Conservation (phyloP, 768 basidiomycete genomes). For the Lenzites betulinus region DNA sequence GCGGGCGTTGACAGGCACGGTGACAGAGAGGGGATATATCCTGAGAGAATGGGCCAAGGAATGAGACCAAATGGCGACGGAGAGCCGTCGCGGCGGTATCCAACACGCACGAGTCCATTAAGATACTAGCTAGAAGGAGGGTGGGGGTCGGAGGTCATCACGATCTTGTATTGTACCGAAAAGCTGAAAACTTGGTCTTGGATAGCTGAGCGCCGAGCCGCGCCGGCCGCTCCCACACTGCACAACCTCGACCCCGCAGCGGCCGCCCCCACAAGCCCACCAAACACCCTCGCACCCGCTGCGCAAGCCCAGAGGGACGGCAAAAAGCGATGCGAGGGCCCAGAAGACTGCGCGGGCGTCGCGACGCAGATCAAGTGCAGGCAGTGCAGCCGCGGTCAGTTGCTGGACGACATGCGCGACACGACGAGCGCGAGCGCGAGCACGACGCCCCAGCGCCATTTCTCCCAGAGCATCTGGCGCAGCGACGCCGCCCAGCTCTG, state of each 20-base stretch:
- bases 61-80: neutral
- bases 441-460: slow-evolving; percentile 82
- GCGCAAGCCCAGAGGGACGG: neutral
- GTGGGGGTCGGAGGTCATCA: neutral
- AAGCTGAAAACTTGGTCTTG: too few relatives aligned
- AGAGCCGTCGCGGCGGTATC: neutral
- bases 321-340: too few relatives aligned
- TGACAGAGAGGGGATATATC: neutral
- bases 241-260: neutral
- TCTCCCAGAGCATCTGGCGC: slow-evolving; percentile 74
- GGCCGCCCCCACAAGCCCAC: neutral
- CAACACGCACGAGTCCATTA: slow-evolving; percentile 1
- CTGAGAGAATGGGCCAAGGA: neutral
- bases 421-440: slow-evolving; percentile 78
- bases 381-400: slow-evolving; percentile 10
- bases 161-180: too few relatives aligned
- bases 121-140: neutral
- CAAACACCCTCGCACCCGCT: neutral
- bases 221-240: neutral
- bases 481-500: slow-evolving; percentile 62
- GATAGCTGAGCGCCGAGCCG: too few relatives aligned
- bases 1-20: too few relatives aligned
- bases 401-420: slow-evolving; percentile 66
- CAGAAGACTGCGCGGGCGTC: neutral
- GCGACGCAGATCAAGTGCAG: neutral